These are phyloP conservation scores for Phaffia rhodozyma DNA, from an alignment of 1,284 basidiomycete genomes.

Conservation along the genomic window DNA sequence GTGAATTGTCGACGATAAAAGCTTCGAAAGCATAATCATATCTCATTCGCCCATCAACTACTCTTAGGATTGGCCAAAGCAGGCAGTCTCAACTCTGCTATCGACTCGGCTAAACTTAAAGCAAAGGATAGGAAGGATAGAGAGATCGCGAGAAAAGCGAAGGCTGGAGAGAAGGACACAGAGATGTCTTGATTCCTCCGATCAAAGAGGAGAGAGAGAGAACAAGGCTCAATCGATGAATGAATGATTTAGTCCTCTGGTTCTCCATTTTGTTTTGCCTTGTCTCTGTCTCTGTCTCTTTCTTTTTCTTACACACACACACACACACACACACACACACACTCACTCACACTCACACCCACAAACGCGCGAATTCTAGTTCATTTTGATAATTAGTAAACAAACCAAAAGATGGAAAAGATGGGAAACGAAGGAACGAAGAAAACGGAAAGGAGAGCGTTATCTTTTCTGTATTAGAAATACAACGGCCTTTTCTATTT, in stretches of 20 bases:
- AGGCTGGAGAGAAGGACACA: neutral
- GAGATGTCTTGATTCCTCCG: neutral
- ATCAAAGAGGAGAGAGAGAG: neutral
- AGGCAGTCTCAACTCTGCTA: neutral
- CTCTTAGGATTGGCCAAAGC: slow-evolving; percentile 11
- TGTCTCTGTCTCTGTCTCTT: neutral
- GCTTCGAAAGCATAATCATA: slow-evolving; percentile 17
- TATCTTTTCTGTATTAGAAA: too few species aligned
- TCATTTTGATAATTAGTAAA: neutral
- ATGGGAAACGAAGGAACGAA: neutral
- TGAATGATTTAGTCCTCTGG: slow-evolving; percentile 18
- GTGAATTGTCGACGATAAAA: neutral
- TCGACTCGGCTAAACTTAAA: slow-evolving; percentile 3
- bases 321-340: neutral
- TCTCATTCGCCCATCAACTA: slow-evolving; percentile 14
- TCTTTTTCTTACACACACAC: neutral
- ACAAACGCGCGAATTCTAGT: neutral
- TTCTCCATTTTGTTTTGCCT: slow-evolving; percentile 20
- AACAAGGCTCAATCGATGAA: neutral
- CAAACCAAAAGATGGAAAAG: neutral
- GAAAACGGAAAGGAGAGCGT: neutral
- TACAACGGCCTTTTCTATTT: too few species aligned
- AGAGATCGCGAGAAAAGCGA: neutral
- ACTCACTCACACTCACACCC: too few species aligned
- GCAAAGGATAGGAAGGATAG: slow-evolving; percentile 1